Base-by-base conservation (phyloP, 306 rosid genomes). In the Cucumis hystrix region DNA sequence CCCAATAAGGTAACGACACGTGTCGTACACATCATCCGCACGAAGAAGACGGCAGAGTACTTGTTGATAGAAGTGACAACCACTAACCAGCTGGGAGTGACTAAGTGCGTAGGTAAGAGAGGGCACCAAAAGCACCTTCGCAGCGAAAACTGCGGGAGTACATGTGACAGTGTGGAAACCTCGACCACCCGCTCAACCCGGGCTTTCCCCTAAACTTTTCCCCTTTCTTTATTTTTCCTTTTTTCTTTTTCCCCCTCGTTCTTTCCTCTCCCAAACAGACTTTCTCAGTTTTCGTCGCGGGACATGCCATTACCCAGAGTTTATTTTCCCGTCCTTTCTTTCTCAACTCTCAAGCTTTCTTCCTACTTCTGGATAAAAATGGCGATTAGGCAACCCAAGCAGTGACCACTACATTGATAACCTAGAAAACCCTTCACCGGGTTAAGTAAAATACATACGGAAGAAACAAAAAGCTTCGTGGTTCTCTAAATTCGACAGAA, bases 121-220 rank as follows among this genome's bases (percentile, higher is more conserved):
- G 58, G 74, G 80, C 71, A 71, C 82, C 80, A 88, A 87, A 87
- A 77, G 87, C 88, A 85, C 89, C 41, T 73, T 59, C 45, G 90
- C 89, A 84, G 90, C 94, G 90, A 61, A 73, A 84, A 82, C 83
- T 64, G 62, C 90, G 94, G 97, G 98, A 87, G 93, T 86, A 86
- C 96, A 91, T 86, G 96, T 88, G 96, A 87, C 51, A 10, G 71
- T 74, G 74, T 62, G 66, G 76, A 45, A 68, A 70, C 80, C 49
- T 41, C 75, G 61, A 82, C 90, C 91, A 90, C 91, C 93, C 96
- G 88, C 87, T 80, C 79, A 47, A 82, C 73, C 79, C 87, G 88
- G 87, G 84, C 77, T 78, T 80, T 80, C 35, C n/a, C 18, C 37
- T 77, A 79, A 86, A 81, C 76, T 12, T 66, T 52, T 54, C 47